A percentile compares a stretch with the other conserved stretches of the same genome.
Evolutionary conservation across 2,329 filamentous ascomycete genomes (phyloP).

Genomic region (Arthrinium phaeospermum): DNA sequence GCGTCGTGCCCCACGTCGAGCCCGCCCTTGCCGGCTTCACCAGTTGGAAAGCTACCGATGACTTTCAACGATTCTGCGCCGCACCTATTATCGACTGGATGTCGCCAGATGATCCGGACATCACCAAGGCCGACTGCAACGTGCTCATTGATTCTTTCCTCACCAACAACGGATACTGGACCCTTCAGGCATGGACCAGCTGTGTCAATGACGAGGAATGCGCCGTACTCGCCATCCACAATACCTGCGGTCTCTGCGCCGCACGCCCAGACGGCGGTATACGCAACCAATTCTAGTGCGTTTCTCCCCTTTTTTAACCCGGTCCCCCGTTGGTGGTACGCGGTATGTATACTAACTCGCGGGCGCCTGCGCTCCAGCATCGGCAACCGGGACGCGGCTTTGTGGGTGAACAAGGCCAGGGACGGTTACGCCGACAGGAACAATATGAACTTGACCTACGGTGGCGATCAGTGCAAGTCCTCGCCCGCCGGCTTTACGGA

Average conservation of each 20-base stretch:
- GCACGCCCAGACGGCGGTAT: background rate
- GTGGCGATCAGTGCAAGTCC: background rate
- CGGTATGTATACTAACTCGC: background rate
- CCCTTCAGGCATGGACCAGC: background rate
- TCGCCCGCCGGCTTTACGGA: background rate
- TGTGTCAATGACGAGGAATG: background rate
- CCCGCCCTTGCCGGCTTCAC: background rate
- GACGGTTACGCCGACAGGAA: background rate
- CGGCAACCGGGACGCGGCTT: background rate
- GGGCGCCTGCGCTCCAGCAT: background rate
- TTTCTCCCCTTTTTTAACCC: too few relatives aligned
- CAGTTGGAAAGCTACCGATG: background rate
- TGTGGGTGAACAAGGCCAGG: too few relatives aligned
- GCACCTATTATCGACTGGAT: background rate
- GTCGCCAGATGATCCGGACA: background rate
- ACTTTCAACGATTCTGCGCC: background rate
- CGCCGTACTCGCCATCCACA: background rate
- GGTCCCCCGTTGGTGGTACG: too few relatives aligned
- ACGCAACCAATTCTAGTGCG: background rate
- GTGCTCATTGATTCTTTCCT: background rate
- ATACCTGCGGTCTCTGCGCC: background rate
- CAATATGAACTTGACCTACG: background rate
- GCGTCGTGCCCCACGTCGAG: background rate
- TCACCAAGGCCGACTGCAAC: background rate
- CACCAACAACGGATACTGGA: background rate